These are phyloP conservation scores for Sisymbrium altissimum DNA, from an alignment of 345 rosid species.

Conservation along the genomic window DNA sequence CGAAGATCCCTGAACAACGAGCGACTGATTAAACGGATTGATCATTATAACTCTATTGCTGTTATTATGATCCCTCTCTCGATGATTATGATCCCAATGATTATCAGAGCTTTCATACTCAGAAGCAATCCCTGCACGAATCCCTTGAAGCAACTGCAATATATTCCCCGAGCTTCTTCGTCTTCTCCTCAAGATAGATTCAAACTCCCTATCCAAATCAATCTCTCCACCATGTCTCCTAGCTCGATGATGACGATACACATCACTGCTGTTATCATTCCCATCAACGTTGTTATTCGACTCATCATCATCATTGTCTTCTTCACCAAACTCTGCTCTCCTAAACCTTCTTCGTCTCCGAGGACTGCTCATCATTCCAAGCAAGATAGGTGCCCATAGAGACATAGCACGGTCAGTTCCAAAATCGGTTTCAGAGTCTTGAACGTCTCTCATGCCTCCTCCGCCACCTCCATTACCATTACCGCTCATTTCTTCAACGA, in stretches of 20 bases:
- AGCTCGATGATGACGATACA: conserved; percentile 29
- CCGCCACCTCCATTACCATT: not conserved
- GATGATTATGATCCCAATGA: conserved; percentile 28
- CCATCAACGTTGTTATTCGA: conserved; percentile 36
- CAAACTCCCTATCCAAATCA: conserved; percentile 63
- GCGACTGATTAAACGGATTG: conserved; percentile 58
- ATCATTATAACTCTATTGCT: conserved; percentile 52
- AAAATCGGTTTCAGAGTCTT: conserved; percentile 51
- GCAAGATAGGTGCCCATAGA: conserved; percentile 81
- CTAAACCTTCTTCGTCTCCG: conserved; percentile 56
- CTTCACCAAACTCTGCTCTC: conserved; percentile 50
- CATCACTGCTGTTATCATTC: conserved; percentile 39
- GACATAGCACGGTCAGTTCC: conserved; percentile 76
- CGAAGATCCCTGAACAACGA: conserved; percentile 36
- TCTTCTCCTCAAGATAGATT: conserved; percentile 59
- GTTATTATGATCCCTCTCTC: conserved; percentile 35
- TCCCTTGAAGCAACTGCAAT: conserved; percentile 72
- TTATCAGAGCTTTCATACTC: conserved; percentile 56
- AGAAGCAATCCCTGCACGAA: conserved; percentile 66
- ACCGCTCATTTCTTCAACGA: conserved; percentile 34
- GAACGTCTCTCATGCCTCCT: conserved; percentile 21
- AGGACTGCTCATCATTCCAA: conserved; percentile 75
- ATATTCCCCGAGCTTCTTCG: conserved; percentile 70
- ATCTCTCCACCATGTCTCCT: conserved; percentile 46
- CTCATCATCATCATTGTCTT: conserved; percentile 47